phyloP scores from a whole-genome alignment of 23 red algal genomes.

The Gracilaria domingensis region DNA sequence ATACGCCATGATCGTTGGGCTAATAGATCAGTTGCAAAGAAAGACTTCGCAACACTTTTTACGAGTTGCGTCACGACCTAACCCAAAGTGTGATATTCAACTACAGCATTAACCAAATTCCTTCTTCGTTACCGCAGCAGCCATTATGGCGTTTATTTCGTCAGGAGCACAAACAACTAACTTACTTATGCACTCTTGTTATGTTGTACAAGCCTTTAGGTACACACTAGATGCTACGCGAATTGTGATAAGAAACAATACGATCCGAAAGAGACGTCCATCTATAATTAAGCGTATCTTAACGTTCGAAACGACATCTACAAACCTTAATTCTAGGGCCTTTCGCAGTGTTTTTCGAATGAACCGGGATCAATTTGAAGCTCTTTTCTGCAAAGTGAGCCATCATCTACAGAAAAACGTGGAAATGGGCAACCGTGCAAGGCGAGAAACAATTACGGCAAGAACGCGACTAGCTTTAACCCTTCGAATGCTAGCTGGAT shows the following conservation, averaged over 20 bases:
- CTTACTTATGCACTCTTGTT: too few species aligned
- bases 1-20: too few species aligned
- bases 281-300: neutral
- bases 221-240: neutral
- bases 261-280: neutral
- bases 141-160: neutral
- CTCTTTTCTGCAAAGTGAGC: neutral
- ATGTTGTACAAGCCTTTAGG: neutral
- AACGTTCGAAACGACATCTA: neutral
- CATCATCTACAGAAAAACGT: neutral
- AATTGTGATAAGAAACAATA: neutral
- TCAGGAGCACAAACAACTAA: neutral
- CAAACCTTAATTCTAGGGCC: neutral
- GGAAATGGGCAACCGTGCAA: slow-evolving; percentile 3
- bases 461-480: slow-evolving; percentile 1
- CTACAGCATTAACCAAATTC: too few species aligned
- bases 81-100: too few species aligned
- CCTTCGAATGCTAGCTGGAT: neutral
- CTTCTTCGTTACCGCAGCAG: too few species aligned
- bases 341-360: neutral
- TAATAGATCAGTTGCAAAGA: too few species aligned
- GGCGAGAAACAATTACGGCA: neutral
- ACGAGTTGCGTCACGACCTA: too few species aligned
- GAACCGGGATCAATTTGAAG: neutral
- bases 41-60: too few species aligned